phyloP scores from a whole-genome alignment of 148 eudicot genomes.

The Cornus florida region DNA sequence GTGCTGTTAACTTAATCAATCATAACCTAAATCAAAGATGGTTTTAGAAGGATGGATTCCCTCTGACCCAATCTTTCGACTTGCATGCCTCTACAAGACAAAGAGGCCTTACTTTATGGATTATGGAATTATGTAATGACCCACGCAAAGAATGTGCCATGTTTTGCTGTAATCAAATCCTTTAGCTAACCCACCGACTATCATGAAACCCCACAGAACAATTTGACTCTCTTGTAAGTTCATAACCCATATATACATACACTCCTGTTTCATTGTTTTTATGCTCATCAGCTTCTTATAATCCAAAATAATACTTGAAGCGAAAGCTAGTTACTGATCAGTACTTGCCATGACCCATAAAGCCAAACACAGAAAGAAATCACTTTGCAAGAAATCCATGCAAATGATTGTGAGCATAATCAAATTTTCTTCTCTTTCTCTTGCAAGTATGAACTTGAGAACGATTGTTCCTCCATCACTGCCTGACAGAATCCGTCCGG shows the following conservation, averaged over 20 bases:
- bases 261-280: not conserved
- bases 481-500: not conserved
- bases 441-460: slow-evolving; percentile 25
- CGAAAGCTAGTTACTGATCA: not conserved
- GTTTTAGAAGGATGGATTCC: too few species aligned
- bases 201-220: not conserved
- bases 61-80: too few species aligned
- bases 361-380: slow-evolving; percentile 25
- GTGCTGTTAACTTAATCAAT: too few species aligned
- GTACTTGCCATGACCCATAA: not conserved
- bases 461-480: not conserved
- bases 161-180: not conserved
- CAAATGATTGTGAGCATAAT: slow-evolving; percentile 43
- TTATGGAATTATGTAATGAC: not conserved
- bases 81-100: too few species aligned
- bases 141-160: not conserved
- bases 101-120: too few species aligned
- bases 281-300: not conserved
- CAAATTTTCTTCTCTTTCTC: slow-evolving; percentile 45
- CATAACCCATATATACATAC: not conserved
- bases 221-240: not conserved
- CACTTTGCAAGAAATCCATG: slow-evolving; percentile 59
- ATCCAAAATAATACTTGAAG: too few species aligned
- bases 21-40: too few species aligned
- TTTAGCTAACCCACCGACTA: not conserved